Evolutionary conservation across 2,329 filamentous ascomycete species (phyloP), one percentile per base, ranked within the genome.

Genomic region (Thielaviopsis cerberus): DNA sequence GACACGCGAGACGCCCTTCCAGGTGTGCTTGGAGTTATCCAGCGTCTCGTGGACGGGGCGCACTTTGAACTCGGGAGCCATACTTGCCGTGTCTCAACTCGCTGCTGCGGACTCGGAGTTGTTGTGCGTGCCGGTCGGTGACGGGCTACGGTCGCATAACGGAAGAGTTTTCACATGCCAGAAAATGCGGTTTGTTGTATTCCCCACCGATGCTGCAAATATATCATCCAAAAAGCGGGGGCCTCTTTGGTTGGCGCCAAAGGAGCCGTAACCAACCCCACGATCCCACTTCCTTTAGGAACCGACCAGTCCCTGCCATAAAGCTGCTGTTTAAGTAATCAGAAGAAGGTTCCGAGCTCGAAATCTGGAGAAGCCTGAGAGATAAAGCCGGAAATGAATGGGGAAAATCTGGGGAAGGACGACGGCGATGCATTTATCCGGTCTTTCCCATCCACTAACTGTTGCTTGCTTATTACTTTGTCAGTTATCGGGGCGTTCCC

Each of bases 1-100:
- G 59, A 76, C 65, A 24, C 73, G 71, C 0, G 72, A 73, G 1
- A 74, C 74, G 55, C 74, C 73, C 22, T 66, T 66, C 59, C 59
- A 61, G 10, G 67, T 61, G 3, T 73, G 68, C 51, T 67, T 71
- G 24, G 71, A 64, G 55, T 73, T 74, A 53, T 74, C 72, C 23
- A 71, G 68, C 48, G 68, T 69, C 59, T 71, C 73, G 57, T 70
- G 66, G 51, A 74, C 62, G 1, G 72, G 72, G 23, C 72, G 68
- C 15, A 74, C 69, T 62, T 72, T 74, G 61, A 66, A 70, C 52
- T 71, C 66, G 48, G 72, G 64, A 62, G 65, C 67, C 55, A 68
- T 66, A 11, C 27, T 25, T 68, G 34, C 41, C 10, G 15, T 41
- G 45, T 20, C 13, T 34, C 24, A n/a, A 45, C 66, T 13, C 68